Evolutionary conservation across 2,329 filamentous ascomycete species (phyloP), one percentile per base, ranked within the genome.

Genomic region (Alternaria brassicae): DNA sequence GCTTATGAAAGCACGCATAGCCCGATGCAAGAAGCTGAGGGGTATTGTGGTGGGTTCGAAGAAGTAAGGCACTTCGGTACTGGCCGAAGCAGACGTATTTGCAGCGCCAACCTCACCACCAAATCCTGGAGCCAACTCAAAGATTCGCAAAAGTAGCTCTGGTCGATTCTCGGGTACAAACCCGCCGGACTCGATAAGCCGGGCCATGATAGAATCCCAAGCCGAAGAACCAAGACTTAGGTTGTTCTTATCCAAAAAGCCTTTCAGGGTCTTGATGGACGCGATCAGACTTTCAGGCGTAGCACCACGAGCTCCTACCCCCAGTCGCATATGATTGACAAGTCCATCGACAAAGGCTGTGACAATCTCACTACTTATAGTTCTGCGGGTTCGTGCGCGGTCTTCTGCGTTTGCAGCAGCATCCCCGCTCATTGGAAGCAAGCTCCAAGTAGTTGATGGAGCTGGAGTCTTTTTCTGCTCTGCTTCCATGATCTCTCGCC

Each of bases 351-450:
- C 75, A 39, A 87, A 80, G 6, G 84, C 83, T 51, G 81, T 77
- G 25, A 88, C 80, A 10, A 88, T 81, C 72, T 89, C 87, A 40
- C 80, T 79, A 67, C 85, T 88, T 66, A 89, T 81, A 0, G 84
- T 87, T 49, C 79, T 74, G 36, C 74, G 72, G 9, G 81, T 77
- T 37, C 70, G 67, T 9, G 65, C 66, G 42, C 71, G 69, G 39
- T 73, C 72, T 50, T 73, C 53, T 17, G 61, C 54, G 23, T 67
- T 67, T 21, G 66, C 60, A n/a, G 60, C 56, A 21, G 50, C 55
- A 32, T 67, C 60, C 19, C 60, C 61, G n/a, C 48, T 60, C 58
- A 62, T 63, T 15, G 61, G 58, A 40, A 77, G 72, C 2, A 73
- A 54, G 7, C 55, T 65, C 74, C 73, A 76, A 2, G 62, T 49